phyloP scores from a whole-genome alignment of 306 rosid genomes.

The Corylus heterophylla region DNA sequence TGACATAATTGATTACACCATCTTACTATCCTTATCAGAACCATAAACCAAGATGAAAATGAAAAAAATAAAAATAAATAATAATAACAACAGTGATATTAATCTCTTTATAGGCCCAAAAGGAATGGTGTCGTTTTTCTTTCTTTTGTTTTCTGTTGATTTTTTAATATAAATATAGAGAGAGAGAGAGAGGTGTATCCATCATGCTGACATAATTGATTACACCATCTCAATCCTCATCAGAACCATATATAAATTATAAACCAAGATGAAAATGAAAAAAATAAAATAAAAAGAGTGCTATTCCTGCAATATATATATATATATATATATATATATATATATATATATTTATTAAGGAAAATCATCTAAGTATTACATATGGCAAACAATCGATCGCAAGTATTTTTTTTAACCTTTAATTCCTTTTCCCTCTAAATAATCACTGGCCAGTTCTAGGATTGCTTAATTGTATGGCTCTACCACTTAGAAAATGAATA shows the following conservation, averaged over 20 bases:
- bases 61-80: not conserved
- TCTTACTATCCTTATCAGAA: not conserved
- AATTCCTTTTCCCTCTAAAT: not conserved
- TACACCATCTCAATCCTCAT: conserved; percentile 14
- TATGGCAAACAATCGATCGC: not conserved
- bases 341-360: not conserved
- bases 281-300: not conserved
- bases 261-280: not conserved
- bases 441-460: not conserved
- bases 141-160: not conserved
- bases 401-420: not conserved
- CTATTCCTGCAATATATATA: no score
- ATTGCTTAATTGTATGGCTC: not conserved
- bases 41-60: not conserved
- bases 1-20: conserved; percentile 32
- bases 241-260: not conserved
- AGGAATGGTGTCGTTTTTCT: not conserved
- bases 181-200: not conserved
- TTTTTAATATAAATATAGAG: not conserved
- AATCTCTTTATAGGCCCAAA: not conserved
- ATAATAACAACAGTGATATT: not conserved
- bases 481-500: not conserved
- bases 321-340: not conserved
- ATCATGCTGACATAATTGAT: conserved; percentile 39
- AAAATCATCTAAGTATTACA: not conserved